These are phyloP conservation scores for Pseudogymnoascus verrucosus DNA, from an alignment of 2,329 filamentous ascomycete genomes.

Conservation along the genomic window DNA sequence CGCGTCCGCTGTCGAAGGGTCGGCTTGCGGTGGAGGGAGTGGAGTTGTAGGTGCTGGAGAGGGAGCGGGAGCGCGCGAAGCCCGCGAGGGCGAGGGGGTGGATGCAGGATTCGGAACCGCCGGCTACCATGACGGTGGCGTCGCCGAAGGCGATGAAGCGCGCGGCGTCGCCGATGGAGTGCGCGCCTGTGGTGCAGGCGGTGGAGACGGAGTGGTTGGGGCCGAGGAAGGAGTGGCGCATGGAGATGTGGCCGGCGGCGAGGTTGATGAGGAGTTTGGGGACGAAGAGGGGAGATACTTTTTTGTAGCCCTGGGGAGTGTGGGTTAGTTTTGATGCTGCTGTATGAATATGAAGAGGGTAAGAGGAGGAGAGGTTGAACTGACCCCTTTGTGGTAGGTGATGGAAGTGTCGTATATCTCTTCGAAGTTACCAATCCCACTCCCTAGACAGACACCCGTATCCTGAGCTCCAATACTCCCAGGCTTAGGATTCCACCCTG, in stretches of 20 bases:
- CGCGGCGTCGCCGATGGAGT: constrained; percentile 90
- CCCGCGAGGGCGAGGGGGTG: constrained; percentile 89
- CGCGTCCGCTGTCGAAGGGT: constrained; percentile 73
- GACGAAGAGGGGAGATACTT: constrained; percentile 88
- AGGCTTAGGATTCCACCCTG: constrained; percentile 53
- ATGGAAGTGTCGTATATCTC: constrained; percentile 81
- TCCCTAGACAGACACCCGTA: constrained; percentile 88
- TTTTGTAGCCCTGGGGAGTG: constrained; percentile 67
- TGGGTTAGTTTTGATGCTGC: not conserved
- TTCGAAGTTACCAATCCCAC: constrained; percentile 89
- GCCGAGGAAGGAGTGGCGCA: constrained; percentile 81
- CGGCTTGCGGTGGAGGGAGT: constrained; percentile 64
- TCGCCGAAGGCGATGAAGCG: constrained; percentile 87
- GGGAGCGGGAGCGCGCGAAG: constrained; percentile 78
- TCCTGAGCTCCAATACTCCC: constrained; percentile 55
- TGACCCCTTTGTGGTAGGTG: constrained; percentile 62
- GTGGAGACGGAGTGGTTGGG: constrained; percentile 92
- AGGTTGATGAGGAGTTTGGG: constrained; percentile 91
- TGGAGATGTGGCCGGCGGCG: constrained; percentile 88
- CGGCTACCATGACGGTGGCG: constrained; percentile 92
- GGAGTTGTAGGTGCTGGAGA: constrained; percentile 75
- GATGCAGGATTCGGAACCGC: constrained; percentile 89
- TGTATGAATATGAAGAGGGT: not conserved
- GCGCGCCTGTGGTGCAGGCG: constrained; percentile 91
- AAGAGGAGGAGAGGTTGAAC: constrained; percentile 11